Evolutionary conservation across 2,329 filamentous ascomycete species (phyloP).

Genomic region (Neonectria magnoliae): DNA sequence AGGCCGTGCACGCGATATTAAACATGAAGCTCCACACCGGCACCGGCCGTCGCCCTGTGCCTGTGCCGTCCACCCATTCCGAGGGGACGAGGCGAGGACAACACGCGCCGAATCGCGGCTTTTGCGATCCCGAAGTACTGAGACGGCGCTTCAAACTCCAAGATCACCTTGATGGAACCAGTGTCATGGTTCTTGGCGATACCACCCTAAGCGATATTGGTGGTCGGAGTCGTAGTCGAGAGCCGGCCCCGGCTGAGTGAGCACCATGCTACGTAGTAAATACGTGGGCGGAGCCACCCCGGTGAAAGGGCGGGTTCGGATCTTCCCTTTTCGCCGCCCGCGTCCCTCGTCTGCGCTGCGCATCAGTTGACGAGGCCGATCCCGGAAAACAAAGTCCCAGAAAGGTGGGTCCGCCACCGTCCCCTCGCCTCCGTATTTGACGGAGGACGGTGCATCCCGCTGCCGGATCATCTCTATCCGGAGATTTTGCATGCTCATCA

Average conservation of each 20-base stretch:
- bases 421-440: conserved; percentile 1
- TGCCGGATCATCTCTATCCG: not conserved
- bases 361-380: not conserved
- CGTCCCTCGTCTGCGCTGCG: not conserved
- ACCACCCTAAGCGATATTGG: not conserved
- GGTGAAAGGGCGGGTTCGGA: conserved; percentile 16
- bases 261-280: not conserved
- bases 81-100: not conserved
- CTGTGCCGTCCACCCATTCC: not conserved
- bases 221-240: not conserved
- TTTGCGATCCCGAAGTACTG: not conserved
- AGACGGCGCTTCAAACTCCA: not conserved
- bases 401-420: not conserved
- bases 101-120: not conserved
- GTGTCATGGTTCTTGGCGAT: not conserved
- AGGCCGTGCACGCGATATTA: conserved; percentile 8
- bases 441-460: not conserved
- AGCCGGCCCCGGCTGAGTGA: conserved; percentile 3
- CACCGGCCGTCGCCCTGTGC: not conserved
- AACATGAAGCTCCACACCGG: conserved; percentile 8
- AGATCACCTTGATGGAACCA: not conserved
- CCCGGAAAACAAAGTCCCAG: not conserved
- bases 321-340: conserved; percentile 13
- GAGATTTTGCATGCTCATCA: no score
- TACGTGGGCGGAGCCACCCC: conserved; percentile 11